Conservation (phyloP, 345 rosid species). For the Pistacia atlantica region DNA sequence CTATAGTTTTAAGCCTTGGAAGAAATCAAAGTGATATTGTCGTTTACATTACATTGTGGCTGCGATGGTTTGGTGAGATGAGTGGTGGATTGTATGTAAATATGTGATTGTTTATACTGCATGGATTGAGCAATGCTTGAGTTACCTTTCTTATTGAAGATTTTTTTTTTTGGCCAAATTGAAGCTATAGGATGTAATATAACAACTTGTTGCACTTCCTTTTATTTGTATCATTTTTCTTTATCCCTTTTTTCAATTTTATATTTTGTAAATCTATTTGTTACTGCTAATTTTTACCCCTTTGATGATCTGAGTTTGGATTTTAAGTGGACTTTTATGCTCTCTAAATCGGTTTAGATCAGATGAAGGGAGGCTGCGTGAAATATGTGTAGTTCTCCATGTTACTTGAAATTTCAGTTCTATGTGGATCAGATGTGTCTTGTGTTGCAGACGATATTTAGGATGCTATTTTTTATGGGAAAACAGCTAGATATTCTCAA, state of each 20-base stretch:
- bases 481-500: no score
- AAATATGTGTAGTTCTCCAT: background rate
- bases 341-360: background rate
- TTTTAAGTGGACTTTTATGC: background rate
- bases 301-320: background rate
- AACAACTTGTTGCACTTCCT: no score
- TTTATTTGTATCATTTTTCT: background rate
- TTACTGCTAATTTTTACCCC: no score
- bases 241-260: background rate
- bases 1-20: background rate
- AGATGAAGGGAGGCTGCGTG: background rate
- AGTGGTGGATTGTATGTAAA: background rate
- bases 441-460: background rate
- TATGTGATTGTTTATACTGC: background rate
- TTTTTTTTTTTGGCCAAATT: background rate
- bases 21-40: background rate
- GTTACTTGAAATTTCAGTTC: background rate
- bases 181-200: background rate
- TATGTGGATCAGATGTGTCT: background rate
- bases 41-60: background rate
- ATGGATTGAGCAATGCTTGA: background rate
- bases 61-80: background rate
- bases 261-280: background rate
- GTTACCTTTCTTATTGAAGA: background rate
- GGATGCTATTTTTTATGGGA: background rate